phyloP scores from a whole-genome alignment of 2,329 filamentous ascomycete genomes.

The Ascochyta pisi region DNA sequence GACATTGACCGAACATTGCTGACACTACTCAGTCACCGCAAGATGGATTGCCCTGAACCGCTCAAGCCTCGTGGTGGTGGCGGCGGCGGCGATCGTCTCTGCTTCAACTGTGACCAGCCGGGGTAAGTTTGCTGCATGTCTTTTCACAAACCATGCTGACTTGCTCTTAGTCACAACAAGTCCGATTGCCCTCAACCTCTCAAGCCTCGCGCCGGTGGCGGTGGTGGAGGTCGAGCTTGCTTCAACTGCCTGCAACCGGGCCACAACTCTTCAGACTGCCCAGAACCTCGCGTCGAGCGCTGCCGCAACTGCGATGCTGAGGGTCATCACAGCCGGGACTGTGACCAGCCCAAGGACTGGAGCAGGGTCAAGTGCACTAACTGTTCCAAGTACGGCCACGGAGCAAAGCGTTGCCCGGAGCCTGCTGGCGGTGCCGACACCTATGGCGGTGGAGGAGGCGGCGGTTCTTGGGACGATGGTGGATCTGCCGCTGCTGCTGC shows the following conservation, averaged over 20 bases:
- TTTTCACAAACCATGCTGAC: constrained; percentile 1
- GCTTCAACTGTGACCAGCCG: constrained; percentile 32
- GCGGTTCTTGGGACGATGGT: constrained; percentile 33
- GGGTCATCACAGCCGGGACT: constrained; percentile 64
- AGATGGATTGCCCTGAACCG: constrained; percentile 34
- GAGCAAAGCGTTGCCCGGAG: constrained; percentile 50
- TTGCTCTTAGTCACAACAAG: constrained; percentile 29
- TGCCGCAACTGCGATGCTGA: constrained; percentile 70
- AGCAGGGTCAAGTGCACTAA: constrained; percentile 66
- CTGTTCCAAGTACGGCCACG: constrained; percentile 58
- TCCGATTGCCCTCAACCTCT: constrained; percentile 34
- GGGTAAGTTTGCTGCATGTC: constrained; percentile 19
- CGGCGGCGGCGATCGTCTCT: constrained; percentile 21
- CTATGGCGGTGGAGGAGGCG: constrained; percentile 29
- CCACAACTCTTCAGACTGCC: constrained; percentile 37
- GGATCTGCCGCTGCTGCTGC: constrained; percentile 21
- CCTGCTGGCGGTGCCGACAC: constrained; percentile 33
- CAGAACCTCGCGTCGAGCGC: constrained; percentile 41
- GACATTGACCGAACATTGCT: neutral
- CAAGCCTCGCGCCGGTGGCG: constrained; percentile 23
- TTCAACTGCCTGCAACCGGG: constrained; percentile 39
- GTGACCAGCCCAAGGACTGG: constrained; percentile 63
- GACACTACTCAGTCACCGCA: constrained; percentile 25
- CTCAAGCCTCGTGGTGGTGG: constrained; percentile 27
- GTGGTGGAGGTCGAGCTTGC: constrained; percentile 26